phyloP scores from a whole-genome alignment of 2,329 filamentous ascomycete genomes.

The Colletotrichum eleusines region DNA sequence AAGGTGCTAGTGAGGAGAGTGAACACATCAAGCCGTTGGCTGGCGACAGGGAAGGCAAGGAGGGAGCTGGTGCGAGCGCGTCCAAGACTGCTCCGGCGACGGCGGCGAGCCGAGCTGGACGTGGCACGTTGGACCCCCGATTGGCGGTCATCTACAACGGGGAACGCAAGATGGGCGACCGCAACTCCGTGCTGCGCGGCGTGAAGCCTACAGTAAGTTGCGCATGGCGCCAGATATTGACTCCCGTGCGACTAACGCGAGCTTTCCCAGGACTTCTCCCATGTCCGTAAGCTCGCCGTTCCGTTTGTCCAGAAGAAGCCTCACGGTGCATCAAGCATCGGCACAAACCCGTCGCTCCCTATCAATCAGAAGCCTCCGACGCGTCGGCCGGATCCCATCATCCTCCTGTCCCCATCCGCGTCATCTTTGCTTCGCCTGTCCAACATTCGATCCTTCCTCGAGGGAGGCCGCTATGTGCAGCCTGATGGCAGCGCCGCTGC shows the following conservation, averaged over 20 bases:
- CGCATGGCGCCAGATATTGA: neutral
- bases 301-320: constrained; percentile 78
- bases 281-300: constrained; percentile 87
- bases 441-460: constrained; percentile 95
- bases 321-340: constrained; percentile 54
- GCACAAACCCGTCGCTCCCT: constrained; percentile 60
- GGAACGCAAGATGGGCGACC: constrained; percentile 91
- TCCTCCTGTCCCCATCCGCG: constrained; percentile 94
- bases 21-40: constrained; percentile 92
- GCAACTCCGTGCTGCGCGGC: constrained; percentile 88
- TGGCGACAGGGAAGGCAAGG: constrained; percentile 67
- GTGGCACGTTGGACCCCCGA: constrained; percentile 81
- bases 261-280: constrained; percentile 83
- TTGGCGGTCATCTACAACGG: constrained; percentile 90
- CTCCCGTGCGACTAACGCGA: neutral
- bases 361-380: constrained; percentile 65
- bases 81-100: constrained; percentile 56
- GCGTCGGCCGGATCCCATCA: constrained; percentile 83
- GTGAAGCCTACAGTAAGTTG: constrained; percentile 84
- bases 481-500: constrained; percentile 76
- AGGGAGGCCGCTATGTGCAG: constrained; percentile 83
- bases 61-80: constrained; percentile 52
- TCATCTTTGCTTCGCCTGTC: constrained; percentile 95
- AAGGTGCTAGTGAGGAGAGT: constrained; percentile 88
- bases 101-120: constrained; percentile 65